Conservation (phyloP, 2,329 filamentous ascomycete genomes). For the Exophiala oligosperma region DNA sequence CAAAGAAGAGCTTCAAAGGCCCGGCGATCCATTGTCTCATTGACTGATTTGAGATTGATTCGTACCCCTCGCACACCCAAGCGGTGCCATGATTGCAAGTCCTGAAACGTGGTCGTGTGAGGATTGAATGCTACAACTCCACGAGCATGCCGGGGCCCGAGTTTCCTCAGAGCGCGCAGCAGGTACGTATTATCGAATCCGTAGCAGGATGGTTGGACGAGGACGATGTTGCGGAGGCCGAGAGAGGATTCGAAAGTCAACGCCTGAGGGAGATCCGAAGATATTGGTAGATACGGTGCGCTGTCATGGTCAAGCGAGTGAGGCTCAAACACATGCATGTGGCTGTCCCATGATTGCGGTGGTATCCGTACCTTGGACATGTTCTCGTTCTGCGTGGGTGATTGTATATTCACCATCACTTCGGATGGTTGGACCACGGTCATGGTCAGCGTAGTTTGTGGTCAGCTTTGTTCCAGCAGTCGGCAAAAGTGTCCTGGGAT, state of each 20-base stretch:
- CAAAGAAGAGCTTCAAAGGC: conserved; percentile 46
- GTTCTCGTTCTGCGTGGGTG: too few species aligned
- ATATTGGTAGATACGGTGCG: conserved; percentile 54
- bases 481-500: too few species aligned
- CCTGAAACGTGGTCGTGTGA: conserved; percentile 32
- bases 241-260: conserved; percentile 52
- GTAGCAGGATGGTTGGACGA: conserved; percentile 64
- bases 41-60: conserved; percentile 58
- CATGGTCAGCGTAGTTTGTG: too few species aligned
- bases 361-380: conserved; percentile 30
- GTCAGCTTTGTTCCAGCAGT: too few species aligned
- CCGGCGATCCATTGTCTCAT: conserved; percentile 39
- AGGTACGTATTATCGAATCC: conserved; percentile 61
- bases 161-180: conserved; percentile 51
- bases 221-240: conserved; percentile 55
- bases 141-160: conserved; percentile 48
- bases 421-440: too few species aligned
- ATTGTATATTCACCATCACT: too few species aligned
- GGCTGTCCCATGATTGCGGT: conserved; percentile 56
- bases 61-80: conserved; percentile 61
- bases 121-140: conserved; percentile 61
- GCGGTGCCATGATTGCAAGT: conserved; percentile 55
- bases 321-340: conserved; percentile 64
- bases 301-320: conserved; percentile 49
- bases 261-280: conserved; percentile 54